Evolutionary conservation across 2,329 filamentous ascomycete genomes (phyloP).

Genomic region (Plenodomus lindquistii): DNA sequence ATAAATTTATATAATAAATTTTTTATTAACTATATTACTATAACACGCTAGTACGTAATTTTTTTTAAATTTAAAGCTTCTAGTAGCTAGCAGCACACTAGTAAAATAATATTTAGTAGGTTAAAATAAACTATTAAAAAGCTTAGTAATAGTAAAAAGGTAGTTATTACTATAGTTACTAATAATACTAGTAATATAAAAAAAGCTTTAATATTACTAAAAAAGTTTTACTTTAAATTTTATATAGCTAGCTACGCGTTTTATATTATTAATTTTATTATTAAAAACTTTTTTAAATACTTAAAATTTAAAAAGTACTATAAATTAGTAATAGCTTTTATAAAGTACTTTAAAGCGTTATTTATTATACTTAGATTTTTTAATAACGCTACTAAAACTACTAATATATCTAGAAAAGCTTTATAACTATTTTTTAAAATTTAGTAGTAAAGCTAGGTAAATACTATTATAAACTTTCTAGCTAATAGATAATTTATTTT

Average conservation of each 20-base stretch:
- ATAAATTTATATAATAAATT: not conserved
- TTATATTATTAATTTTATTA: not conserved
- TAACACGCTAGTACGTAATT: not conserved
- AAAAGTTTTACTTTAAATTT: not conserved
- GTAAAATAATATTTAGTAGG: not conserved
- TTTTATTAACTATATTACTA: not conserved
- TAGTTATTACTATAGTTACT: not conserved
- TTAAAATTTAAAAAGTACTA: not conserved
- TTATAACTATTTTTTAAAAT: not conserved
- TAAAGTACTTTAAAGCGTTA: not conserved
- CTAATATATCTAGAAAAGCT: not conserved
- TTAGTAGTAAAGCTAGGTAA: not conserved
- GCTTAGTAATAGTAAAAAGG: not conserved
- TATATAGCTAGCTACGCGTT: not conserved
- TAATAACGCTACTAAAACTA: not conserved
- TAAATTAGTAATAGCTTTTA: not conserved
- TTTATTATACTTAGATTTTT: not conserved
- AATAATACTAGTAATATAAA: not conserved
- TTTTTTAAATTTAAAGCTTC: not conserved
- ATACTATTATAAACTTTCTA: not conserved
- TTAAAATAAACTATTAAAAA: not conserved
- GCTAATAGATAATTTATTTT: not conserved
- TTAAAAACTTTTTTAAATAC: not conserved
- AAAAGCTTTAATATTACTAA: not conserved
- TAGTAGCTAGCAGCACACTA: not conserved